Evolutionary conservation across 495 filamentous ascomycete species (phyloP).

Genomic region (Neurospora sp.): DNA sequence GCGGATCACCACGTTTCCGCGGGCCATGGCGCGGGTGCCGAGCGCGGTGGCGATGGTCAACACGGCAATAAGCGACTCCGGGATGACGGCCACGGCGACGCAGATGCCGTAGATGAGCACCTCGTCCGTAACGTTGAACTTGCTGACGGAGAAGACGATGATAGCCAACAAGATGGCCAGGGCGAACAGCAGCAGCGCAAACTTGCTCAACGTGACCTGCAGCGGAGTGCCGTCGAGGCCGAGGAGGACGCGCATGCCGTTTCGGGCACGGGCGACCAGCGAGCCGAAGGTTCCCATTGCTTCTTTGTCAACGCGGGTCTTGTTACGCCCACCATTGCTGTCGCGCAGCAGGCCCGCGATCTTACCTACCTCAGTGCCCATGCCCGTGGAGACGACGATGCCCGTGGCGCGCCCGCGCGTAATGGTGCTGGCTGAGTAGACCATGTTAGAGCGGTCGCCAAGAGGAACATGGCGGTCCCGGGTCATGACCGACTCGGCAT

Average conservation of each 20-base stretch:
- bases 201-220: constrained; percentile 64
- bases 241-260: constrained; percentile 27
- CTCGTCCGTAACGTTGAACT: constrained; percentile 57
- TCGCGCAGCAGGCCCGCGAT: constrained; percentile 57
- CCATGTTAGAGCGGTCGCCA: constrained; percentile 60
- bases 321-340: constrained; percentile 35
- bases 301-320: constrained; percentile 12
- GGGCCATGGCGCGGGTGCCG: constrained; percentile 66
- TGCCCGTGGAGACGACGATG: constrained; percentile 58
- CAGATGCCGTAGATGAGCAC: constrained; percentile 77
- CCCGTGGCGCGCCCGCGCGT: constrained; percentile 57
- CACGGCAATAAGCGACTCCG: constrained; percentile 58
- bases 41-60: constrained; percentile 67
- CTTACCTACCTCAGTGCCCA: constrained; percentile 72
- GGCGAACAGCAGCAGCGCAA: constrained; percentile 64
- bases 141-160: constrained; percentile 69
- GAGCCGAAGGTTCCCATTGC: constrained; percentile 25
- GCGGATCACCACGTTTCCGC: constrained; percentile 63
- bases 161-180: constrained; percentile 65
- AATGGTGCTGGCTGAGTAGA: constrained; percentile 56
- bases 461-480: constrained; percentile 39
- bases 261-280: constrained; percentile 6
- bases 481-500: constrained; percentile 20
- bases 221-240: constrained; percentile 69
- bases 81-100: constrained; percentile 59